Evolutionary conservation across 1,284 basidiomycete species (phyloP), one percentile per base, ranked within the genome.

Genomic region (Hortiboletus rubellus): DNA sequence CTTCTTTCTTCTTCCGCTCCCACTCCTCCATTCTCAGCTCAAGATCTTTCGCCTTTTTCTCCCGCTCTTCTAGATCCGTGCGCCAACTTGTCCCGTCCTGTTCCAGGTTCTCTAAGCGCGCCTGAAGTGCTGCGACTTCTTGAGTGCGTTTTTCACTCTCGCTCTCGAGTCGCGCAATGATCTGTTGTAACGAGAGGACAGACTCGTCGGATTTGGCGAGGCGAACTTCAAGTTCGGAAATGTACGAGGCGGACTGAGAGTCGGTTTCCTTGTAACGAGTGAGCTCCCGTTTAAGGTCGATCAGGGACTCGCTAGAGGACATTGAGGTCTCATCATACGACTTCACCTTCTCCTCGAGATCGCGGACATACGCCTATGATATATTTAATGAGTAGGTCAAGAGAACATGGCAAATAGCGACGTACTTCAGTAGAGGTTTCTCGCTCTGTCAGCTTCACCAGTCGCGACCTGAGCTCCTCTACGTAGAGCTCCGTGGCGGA

Each of bases 281-380:
- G 33, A 98, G 79, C 74, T 98, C 95, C 61, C 89, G 88, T 70
- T 86, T 89, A 54, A 98, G 81, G 60, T 96, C 92, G 17, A 79
- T 80, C 65, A 96, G 81, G 3, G 89, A 88, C 64, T 89, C 87
- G 56, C 83, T 87, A 12, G 92, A 91, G 11, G 82, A 82, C 41
- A 91, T 76, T 22, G 87, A 87, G 5, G 83, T 85, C 64, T 96
- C 92, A 63, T 94, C 86, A 64, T 89, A 89, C 2, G 80, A 74
- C 73, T 91, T 93, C 70, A 98, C 85, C 73, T 92, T 93, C 63
- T 89, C 85, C 73, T 99, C 96, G 31, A 98, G 79, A 70, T 98
- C 95, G 46, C 86, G 89, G 30, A 98, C 89, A 72, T 98, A 98
- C 2, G 88, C 89, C 91, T 92, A 65, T 12, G 50, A 61, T 46